Base-by-base conservation (phyloP, 2,329 filamentous ascomycete species). In the Hirsutella rhossiliensis region DNA sequence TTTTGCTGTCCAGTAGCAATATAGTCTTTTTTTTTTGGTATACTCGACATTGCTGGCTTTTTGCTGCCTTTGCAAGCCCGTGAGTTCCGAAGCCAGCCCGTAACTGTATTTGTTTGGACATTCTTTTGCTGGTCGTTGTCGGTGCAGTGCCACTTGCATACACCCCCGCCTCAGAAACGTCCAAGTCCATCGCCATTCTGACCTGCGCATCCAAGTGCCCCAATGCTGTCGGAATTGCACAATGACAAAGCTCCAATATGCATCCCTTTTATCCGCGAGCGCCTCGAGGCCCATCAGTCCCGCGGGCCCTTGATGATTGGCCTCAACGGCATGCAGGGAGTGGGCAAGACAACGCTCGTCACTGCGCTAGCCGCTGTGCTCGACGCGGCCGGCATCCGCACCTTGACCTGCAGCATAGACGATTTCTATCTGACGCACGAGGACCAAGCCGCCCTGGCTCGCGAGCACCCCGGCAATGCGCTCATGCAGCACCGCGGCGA, bases 331-430 rank as follows among this genome's bases (percentile, higher is more conserved):
- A 79, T 95, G 27, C 90, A 96, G 65, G 90, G 90, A 48, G 83
- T 86, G 32, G 90, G 90, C 52, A 96, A 97, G 68, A 94, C 89
- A 4, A 94, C 89, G 12, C 75, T 95, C 55, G 88, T 89, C 32
- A 72, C 72, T 32, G 71, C 75, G 5, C 74, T 94, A 38, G 73
- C 78, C 51, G 59, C 69, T 18, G 76, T 74, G 13, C 75, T 90
- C 32, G 69, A 74, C 40, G 61, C 68, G 13, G 54, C 64, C 28
- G 70, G 81, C 55, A 72, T 72, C 18, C 71, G 85, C 20, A 83
- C 82, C 3, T 69, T 85, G 41, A 82, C 87, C 43, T 75, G 87
- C 61, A 89, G 84, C 60, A 82, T 95, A 51, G 89, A 96, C 61
- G 88, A 95, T 65, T 80, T 96, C 53, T 95, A 96, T 65, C 78